Evolutionary conservation across 2,329 filamentous ascomycete species (phyloP).

Genomic region (Ceratocystis lukuohia): DNA sequence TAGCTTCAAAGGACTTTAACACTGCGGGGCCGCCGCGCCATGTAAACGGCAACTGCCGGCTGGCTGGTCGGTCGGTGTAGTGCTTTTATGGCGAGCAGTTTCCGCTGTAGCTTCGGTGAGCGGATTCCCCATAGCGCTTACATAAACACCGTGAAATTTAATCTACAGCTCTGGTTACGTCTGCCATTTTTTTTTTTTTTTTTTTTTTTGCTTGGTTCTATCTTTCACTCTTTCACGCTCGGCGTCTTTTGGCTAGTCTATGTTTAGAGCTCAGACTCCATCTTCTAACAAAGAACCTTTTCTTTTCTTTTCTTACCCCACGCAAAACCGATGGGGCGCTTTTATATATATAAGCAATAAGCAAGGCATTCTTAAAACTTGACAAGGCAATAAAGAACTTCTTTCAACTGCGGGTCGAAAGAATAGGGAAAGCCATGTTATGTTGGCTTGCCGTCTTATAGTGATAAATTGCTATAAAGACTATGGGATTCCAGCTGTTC

Average conservation of each 20-base stretch:
- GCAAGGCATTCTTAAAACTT: neutral
- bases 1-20: too few species aligned
- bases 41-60: neutral
- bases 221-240: neutral
- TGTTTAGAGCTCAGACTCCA: too few species aligned
- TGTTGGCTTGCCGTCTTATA: neutral
- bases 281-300: neutral
- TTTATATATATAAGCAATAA: too few species aligned
- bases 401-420: neutral
- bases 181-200: neutral
- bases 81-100: neutral
- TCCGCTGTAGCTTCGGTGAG: neutral
- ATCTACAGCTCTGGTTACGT: neutral
- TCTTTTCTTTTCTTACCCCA: neutral
- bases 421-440: too few species aligned
- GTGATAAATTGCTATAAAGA: slow-evolving; percentile 1
- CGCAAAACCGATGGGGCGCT: neutral
- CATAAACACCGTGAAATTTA: neutral
- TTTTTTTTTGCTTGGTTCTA: neutral
- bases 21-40: neutral
- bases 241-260: too few species aligned
- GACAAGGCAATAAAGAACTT: neutral
- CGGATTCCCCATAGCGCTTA: neutral
- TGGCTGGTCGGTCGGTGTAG: neutral
- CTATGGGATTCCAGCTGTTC: neutral